A percentile compares a stretch with the other conserved stretches of the same genome.
Conservation (phyloP, 192 early-diverging fungal genomes). For the Coemansia sp. region DNA sequence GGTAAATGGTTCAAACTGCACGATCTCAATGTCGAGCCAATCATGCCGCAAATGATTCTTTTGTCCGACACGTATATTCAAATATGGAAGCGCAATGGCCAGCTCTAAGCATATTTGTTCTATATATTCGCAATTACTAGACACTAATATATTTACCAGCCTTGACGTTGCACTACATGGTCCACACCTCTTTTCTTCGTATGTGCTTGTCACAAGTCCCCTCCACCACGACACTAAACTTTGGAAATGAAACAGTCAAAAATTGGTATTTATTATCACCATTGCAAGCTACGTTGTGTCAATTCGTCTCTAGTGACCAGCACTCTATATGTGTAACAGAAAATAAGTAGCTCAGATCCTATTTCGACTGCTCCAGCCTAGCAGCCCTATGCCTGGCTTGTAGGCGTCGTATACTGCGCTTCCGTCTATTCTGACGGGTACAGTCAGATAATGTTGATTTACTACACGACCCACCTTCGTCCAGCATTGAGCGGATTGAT, state of each 20-base stretch:
- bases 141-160: no score
- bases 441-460: background rate
- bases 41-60: slow-evolving; percentile 94
- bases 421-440: background rate
- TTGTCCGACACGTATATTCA: slow-evolving; percentile 81
- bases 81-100: slow-evolving; percentile 13
- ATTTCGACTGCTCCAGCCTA: background rate
- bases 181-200: no score
- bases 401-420: background rate
- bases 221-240: no score
- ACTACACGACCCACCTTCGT: background rate
- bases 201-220: no score
- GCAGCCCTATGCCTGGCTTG: background rate
- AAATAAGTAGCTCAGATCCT: background rate
- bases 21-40: slow-evolving; percentile 89
- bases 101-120: background rate
- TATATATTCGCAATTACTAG: no score
- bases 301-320: background rate
- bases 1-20: slow-evolving; percentile 96
- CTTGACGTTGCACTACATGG: no score
- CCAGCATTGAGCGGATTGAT: background rate
- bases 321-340: background rate
- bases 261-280: no score
- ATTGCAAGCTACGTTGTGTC: background rate
- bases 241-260: no score